Evolutionary conservation across 1,139 yeast genomes (phyloP).

Genomic region (Blastobotrys capitulatus): DNA sequence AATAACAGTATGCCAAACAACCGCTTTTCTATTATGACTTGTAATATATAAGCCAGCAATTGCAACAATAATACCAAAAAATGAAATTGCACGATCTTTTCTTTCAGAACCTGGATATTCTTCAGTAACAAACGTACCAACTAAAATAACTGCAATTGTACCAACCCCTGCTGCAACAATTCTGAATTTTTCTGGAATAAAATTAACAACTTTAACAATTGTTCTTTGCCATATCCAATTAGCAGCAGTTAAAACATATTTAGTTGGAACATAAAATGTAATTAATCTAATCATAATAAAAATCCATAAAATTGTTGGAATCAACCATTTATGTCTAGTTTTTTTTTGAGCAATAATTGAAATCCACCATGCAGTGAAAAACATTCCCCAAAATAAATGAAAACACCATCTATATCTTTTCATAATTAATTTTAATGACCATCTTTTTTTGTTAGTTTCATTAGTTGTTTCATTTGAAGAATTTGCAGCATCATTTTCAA

Average conservation of each 20-base stretch:
- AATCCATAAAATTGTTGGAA: conserved; percentile 56
- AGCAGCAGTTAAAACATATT: conserved; percentile 30
- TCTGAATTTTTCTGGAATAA: conserved; percentile 40
- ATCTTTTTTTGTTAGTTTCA: conserved; percentile 6
- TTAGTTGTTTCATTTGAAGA: not conserved
- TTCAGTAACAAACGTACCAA: conserved; percentile 53
- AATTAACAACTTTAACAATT: conserved; percentile 39
- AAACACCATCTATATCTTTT: conserved; percentile 24
- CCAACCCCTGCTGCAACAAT: conserved; percentile 42
- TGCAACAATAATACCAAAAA: conserved; percentile 52
- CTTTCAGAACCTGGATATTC: conserved; percentile 45
- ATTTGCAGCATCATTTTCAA: conserved; percentile 15
- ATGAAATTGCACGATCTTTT: conserved; percentile 54
- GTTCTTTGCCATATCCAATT: conserved; percentile 41
- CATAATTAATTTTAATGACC: conserved; percentile 9
- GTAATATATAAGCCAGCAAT: conserved; percentile 43
- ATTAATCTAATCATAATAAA: conserved; percentile 50
- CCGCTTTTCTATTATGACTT: conserved; percentile 42
- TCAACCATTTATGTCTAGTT: conserved; percentile 54
- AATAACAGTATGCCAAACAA: conserved; percentile 59
- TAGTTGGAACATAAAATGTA: conserved; percentile 47
- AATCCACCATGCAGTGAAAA: conserved; percentile 66
- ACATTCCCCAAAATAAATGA: conserved; percentile 32
- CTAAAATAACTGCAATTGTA: conserved; percentile 44
- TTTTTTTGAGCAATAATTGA: conserved; percentile 50